These are phyloP conservation scores for Fusarium sp. DNA, from an alignment of 2,329 filamentous ascomycete species.

Conservation along the genomic window DNA sequence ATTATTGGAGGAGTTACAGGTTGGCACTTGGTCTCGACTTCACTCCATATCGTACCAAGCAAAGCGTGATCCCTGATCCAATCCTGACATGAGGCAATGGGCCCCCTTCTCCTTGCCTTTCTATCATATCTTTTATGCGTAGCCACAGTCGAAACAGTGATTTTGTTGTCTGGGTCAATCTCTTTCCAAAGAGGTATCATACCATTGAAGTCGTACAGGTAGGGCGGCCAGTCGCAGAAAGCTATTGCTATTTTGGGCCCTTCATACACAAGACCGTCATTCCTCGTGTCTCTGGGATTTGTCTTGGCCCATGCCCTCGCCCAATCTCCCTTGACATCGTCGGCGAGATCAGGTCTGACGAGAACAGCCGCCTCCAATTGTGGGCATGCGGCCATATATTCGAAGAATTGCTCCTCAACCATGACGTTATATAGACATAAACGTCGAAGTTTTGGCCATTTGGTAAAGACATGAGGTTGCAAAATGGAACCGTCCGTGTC, in stretches of 20 bases:
- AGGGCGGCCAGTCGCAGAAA: background rate
- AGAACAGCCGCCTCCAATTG: conserved; percentile 15
- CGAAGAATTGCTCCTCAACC: background rate
- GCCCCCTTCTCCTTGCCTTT: background rate
- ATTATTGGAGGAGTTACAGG: background rate
- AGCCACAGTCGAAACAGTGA: background rate
- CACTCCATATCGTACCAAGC: conserved; percentile 9
- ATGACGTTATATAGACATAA: conserved; percentile 25
- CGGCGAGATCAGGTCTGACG: background rate
- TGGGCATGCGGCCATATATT: background rate
- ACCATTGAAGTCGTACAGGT: background rate
- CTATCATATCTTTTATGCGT: background rate
- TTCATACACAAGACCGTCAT: background rate
- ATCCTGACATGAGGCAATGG: background rate
- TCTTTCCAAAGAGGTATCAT: background rate
- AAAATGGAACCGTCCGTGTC: background rate
- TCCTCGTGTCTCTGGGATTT: rapidly evolving
- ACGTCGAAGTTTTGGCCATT: conserved; percentile 37
- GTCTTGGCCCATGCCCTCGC: background rate
- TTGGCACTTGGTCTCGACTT: background rate
- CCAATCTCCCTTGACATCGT: background rate
- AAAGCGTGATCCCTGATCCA: conserved; percentile 18
- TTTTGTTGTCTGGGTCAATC: background rate
- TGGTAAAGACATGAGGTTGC: conserved; percentile 24
- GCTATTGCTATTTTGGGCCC: background rate